Conservation (phyloP, 352 stramenopile species). For the Pythium rishiriense region DNA sequence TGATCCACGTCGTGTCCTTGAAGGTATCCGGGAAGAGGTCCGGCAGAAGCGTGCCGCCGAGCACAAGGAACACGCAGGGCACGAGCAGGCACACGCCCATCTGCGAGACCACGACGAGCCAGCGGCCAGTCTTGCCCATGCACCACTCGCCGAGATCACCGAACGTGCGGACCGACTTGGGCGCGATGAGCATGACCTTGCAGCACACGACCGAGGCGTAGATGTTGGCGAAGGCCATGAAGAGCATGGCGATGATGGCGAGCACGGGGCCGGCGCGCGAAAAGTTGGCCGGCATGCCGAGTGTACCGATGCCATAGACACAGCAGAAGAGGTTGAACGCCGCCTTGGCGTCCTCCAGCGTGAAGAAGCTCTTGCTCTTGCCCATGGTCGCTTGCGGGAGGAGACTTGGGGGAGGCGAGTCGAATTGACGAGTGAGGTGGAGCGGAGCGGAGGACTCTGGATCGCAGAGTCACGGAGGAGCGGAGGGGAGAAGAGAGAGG, state of each 20-base stretch:
- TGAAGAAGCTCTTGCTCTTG: conserved; percentile 38
- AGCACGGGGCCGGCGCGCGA: conserved; percentile 46
- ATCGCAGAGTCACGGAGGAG: too few relatives aligned
- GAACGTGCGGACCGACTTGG: conserved; percentile 49
- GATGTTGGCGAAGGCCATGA: conserved; percentile 69
- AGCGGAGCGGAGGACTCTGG: too few relatives aligned
- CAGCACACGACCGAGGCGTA: conserved; percentile 57
- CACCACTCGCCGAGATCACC: conserved; percentile 61
- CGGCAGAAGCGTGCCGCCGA: conserved; percentile 25
- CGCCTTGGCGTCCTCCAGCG: conserved; percentile 54
- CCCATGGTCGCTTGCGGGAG: conserved; percentile 1
- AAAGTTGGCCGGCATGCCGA: conserved; percentile 70
- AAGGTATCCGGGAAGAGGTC: conserved; percentile 31
- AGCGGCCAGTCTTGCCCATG: conserved; percentile 52
- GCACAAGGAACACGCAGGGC: conserved; percentile 55
- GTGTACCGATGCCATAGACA: conserved; percentile 64
- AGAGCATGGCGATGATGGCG: conserved; percentile 46
- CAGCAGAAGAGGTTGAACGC: conserved; percentile 63
- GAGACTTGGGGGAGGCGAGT: not conserved
- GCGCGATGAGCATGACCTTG: conserved; percentile 60
- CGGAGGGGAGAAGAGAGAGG: not conserved
- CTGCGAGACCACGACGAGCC: conserved; percentile 45
- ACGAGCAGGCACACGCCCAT: conserved; percentile 56
- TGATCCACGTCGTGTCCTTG: conserved; percentile 13
- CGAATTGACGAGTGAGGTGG: not conserved